Conservation (phyloP, 495 filamentous ascomycete genomes). For the Lepraria neglecta region DNA sequence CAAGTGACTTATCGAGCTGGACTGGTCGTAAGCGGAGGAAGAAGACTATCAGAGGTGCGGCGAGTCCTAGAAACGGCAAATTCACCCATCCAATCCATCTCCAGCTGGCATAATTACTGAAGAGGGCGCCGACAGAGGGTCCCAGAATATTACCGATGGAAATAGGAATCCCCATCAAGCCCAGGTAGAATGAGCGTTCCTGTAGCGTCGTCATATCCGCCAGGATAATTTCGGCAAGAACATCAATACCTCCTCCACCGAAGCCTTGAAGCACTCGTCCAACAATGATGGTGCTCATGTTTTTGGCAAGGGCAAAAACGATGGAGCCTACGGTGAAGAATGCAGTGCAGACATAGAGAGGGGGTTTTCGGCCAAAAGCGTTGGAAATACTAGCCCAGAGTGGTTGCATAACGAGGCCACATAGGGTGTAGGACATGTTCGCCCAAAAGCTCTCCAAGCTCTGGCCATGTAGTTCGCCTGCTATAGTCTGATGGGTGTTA, state of each 20-base stretch:
- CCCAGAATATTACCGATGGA: constrained; percentile 19
- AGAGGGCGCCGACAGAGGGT: constrained; percentile 16
- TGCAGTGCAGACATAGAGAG: constrained; percentile 27
- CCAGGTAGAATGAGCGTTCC: constrained; percentile 36
- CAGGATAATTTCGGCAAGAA: constrained; percentile 21
- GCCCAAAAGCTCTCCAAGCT: constrained; percentile 56
- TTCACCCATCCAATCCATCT: constrained; percentile 44
- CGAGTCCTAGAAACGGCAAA: constrained; percentile 32
- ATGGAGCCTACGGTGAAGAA: constrained; percentile 32
- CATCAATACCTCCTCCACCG: constrained; percentile 30
- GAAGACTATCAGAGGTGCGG: constrained; percentile 27
- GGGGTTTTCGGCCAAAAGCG: constrained; percentile 31
- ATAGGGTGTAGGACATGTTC: constrained; percentile 50
- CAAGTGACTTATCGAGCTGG: constrained; percentile 25
- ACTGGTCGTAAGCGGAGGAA: constrained; percentile 31
- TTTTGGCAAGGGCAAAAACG: constrained; percentile 26
- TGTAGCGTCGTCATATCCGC: constrained; percentile 24
- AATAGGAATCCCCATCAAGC: constrained; percentile 30
- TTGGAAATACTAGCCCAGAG: constrained; percentile 24
- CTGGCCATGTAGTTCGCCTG: constrained; percentile 39
- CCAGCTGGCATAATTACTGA: constrained; percentile 31
- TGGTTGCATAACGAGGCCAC: constrained; percentile 33
- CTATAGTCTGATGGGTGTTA: constrained; percentile 30
- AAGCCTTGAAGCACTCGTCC: constrained; percentile 32
- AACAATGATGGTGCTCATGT: constrained; percentile 26